Evolutionary conservation across 306 rosid species (phyloP).

Genomic region (Glycine latifolia): DNA sequence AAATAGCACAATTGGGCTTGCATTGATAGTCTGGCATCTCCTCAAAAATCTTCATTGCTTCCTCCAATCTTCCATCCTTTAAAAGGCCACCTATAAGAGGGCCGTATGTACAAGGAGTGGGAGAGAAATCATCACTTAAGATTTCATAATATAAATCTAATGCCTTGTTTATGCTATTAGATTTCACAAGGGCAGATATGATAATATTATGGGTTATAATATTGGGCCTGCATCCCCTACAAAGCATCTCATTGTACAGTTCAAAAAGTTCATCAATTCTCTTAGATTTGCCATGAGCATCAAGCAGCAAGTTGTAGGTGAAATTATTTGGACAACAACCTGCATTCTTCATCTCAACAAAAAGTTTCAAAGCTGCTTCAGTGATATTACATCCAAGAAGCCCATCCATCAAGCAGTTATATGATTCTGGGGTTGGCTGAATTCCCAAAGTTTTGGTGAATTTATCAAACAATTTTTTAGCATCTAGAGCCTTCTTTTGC

Average conservation of each 20-base stretch:
- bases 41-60: constrained; percentile 80
- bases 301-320: constrained; percentile 92
- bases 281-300: constrained; percentile 79
- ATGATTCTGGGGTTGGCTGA: constrained; percentile 71
- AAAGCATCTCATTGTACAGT: constrained; percentile 76
- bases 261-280: constrained; percentile 69
- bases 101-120: constrained; percentile 93
- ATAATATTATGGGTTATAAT: constrained; percentile 79
- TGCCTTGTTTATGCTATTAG: constrained; percentile 64
- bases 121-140: constrained; percentile 77
- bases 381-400: constrained; percentile 63
- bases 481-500: constrained; percentile 66
- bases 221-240: constrained; percentile 80
- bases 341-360: constrained; percentile 75
- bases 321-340: constrained; percentile 77
- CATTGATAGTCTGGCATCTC: constrained; percentile 84
- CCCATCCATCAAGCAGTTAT: constrained; percentile 82
- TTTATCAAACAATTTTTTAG: constrained; percentile 69
- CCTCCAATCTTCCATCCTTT: constrained; percentile 78
- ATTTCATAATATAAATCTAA: constrained; percentile 81
- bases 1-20: constrained; percentile 81
- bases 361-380: constrained; percentile 72
- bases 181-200: constrained; percentile 80
- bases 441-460: constrained; percentile 70
- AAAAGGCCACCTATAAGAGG: constrained; percentile 88